Conservation (phyloP, 257 asterid genomes). For the Coffea canephora region DNA sequence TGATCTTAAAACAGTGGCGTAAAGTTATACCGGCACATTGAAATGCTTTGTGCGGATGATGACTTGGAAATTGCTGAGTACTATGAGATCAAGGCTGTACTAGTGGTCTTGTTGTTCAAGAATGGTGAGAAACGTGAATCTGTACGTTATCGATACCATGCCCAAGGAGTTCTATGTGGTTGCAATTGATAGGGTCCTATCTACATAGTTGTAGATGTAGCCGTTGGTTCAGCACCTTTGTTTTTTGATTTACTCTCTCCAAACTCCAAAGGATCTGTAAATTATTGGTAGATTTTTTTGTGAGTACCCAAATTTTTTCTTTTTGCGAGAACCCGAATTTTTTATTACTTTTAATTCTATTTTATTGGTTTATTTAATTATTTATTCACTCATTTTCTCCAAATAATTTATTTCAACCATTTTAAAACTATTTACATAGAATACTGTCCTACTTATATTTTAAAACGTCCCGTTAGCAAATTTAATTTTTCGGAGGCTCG, state of each 20-base stretch:
- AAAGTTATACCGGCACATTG: conserved; percentile 66
- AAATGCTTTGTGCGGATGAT: conserved; percentile 69
- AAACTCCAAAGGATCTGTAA: background rate
- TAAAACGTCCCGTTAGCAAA: too few relatives aligned
- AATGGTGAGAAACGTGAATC: conserved; percentile 64
- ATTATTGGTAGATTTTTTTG: background rate
- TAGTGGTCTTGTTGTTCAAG: conserved; percentile 81
- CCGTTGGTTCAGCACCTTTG: background rate
- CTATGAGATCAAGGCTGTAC: conserved; percentile 80
- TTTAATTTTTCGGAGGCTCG: too few relatives aligned
- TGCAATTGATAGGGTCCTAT: conserved; percentile 72
- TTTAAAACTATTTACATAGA: too few relatives aligned
- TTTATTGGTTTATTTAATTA: too few relatives aligned
- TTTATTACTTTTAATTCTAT: too few relatives aligned
- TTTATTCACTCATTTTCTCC: too few relatives aligned
- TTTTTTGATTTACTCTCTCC: background rate
- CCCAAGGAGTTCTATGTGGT: conserved; percentile 72
- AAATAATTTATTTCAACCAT: too few relatives aligned
- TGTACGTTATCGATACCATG: conserved; percentile 68
- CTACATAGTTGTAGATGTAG: conserved; percentile 24
- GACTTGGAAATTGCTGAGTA: conserved; percentile 62
- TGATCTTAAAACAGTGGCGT: conserved; percentile 50
- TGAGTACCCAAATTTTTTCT: too few relatives aligned
- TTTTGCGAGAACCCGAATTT: too few relatives aligned
- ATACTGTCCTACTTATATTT: too few relatives aligned